Percentiles rank a stretch among this genome's conserved stretches.
Conservation (phyloP, 2,329 filamentous ascomycete genomes). For the Ophiosphaerella narmari region DNA sequence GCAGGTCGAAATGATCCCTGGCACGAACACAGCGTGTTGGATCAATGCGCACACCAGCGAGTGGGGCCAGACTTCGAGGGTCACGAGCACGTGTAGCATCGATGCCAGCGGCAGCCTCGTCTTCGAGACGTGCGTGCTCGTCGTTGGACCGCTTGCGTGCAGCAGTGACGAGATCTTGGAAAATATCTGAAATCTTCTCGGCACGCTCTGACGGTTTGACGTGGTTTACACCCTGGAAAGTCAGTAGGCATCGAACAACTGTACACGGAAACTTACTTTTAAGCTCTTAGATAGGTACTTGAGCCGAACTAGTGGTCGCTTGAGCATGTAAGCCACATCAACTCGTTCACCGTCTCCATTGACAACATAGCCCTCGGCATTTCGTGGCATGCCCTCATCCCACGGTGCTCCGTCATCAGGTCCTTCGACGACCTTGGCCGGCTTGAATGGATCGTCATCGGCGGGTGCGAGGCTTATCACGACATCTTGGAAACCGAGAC, state of each 20-base stretch:
- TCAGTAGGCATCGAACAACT: constrained; percentile 33
- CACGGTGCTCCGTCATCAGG: constrained; percentile 56
- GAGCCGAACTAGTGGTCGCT: constrained; percentile 82
- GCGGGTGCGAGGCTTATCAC: constrained; percentile 88
- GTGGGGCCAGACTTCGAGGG: constrained; percentile 72
- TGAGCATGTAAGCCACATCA: constrained; percentile 91
- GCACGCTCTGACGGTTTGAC: constrained; percentile 61
- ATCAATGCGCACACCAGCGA: constrained; percentile 74
- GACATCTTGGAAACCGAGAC: constrained; percentile 90
- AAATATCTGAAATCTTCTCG: constrained; percentile 63
- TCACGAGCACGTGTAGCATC: constrained; percentile 82
- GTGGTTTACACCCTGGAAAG: constrained; percentile 60
- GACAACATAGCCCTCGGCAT: constrained; percentile 64
- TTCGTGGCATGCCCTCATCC: constrained; percentile 61
- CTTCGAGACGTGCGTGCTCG: constrained; percentile 73
- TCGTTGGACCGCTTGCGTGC: constrained; percentile 75
- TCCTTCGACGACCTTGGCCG: constrained; percentile 43
- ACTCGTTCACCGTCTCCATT: constrained; percentile 84
- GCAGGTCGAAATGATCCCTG: constrained; percentile 86
- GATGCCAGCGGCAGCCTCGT: constrained; percentile 83
- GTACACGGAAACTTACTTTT: constrained; percentile 57
- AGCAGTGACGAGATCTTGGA: constrained; percentile 74
- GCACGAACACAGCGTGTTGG: constrained; percentile 81
- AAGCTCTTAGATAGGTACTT: constrained; percentile 87
- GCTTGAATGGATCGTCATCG: constrained; percentile 63